A percentile compares a stretch with the other conserved stretches of the same genome.
Conservation (phyloP, 306 rosid species). For the Cucumis hystrix region DNA sequence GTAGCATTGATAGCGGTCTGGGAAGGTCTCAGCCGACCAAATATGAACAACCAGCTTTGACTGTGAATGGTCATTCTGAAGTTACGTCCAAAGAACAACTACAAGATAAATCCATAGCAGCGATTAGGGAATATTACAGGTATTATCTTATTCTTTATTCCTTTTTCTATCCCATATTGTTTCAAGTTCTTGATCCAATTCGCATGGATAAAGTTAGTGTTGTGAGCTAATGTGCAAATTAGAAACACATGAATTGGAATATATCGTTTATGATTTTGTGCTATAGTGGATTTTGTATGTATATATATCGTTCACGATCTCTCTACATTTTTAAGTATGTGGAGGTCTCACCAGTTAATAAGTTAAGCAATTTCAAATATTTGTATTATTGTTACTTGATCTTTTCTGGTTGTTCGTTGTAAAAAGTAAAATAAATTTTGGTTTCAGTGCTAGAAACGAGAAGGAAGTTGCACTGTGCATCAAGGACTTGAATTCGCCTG, state of each 20-base stretch:
- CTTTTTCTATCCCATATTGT: neutral
- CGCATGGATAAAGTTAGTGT: neutral
- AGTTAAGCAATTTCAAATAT: too few relatives aligned
- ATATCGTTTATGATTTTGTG: neutral
- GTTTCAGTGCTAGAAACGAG: conserved; percentile 67
- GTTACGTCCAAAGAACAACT: conserved; percentile 40
- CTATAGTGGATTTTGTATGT: too few relatives aligned
- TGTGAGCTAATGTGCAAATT: neutral
- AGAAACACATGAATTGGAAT: neutral
- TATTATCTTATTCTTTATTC: conserved; percentile 9
- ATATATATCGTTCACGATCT: too few relatives aligned
- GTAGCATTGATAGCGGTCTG: neutral
- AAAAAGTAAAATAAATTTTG: neutral
- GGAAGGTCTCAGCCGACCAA: conserved; percentile 39
- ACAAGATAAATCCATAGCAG: conserved; percentile 45
- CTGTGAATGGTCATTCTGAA: conserved; percentile 32
- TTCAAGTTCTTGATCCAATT: neutral
- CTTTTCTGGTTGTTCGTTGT: neutral
- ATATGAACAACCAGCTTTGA: conserved; percentile 22
- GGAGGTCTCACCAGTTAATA: neutral
- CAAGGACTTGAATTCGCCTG: conserved; percentile 61
- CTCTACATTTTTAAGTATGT: neutral
- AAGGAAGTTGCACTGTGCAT: conserved; percentile 57
- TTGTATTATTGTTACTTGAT: too few relatives aligned
- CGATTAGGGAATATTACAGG: conserved; percentile 92